Percentiles rank a stretch among this genome's conserved stretches.
phyloP scores from a whole-genome alignment of 78 protist species.

The Dictyostelium citrinum region DNA sequence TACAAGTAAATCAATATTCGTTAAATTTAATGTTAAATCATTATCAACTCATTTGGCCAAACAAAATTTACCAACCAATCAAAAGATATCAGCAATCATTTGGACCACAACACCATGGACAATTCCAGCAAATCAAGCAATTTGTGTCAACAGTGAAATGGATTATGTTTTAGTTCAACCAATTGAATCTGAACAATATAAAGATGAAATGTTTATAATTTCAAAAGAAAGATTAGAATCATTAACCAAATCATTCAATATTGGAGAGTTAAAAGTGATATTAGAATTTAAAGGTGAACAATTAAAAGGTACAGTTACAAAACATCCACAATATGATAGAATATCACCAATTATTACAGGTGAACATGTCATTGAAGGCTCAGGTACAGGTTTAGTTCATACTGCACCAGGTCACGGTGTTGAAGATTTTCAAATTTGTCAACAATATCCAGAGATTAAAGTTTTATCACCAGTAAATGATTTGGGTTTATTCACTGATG shows the following conservation, averaged over 20 bases:
- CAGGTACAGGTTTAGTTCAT: constrained; percentile 96
- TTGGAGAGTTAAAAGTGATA: neutral
- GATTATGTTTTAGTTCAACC: constrained; percentile 50
- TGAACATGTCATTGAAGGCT: constrained; percentile 84
- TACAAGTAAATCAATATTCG: constrained; percentile 82
- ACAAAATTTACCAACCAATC: neutral
- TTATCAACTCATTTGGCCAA: neutral
- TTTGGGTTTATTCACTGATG: constrained; percentile 72
- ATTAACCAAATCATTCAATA: neutral
- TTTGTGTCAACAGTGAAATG: constrained; percentile 55
- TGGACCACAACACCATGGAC: constrained; percentile 99
- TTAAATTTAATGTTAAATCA: constrained; percentile 46
- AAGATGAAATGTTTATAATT: neutral
- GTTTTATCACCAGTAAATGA: constrained; percentile 81
- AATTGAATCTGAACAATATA: neutral
- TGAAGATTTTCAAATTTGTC: constrained; percentile 86
- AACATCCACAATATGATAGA: constrained; percentile 42
- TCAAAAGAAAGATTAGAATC: constrained; percentile 39
- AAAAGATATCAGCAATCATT: constrained; percentile 60
- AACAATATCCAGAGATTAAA: neutral
- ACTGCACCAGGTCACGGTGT: constrained; percentile 97
- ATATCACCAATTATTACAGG: constrained; percentile 58
- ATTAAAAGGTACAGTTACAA: neutral
- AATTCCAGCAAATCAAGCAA: constrained; percentile 92
- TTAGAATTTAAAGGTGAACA: constrained; percentile 4